Evolutionary conservation across 148 eudicot species (phyloP).

Genomic region (Chenopodium berlandieri): DNA sequence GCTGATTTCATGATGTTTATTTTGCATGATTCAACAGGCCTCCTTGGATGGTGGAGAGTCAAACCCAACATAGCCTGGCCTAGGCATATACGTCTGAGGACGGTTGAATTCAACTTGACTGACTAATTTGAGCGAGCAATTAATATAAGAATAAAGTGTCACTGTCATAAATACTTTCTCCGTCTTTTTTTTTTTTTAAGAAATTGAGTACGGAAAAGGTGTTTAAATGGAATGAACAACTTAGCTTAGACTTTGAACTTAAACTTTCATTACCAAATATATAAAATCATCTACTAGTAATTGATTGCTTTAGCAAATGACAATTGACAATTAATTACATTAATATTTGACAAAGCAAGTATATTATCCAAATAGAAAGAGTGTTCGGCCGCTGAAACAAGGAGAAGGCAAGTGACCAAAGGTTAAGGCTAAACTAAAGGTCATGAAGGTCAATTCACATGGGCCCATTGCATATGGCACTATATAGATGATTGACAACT

Average conservation of each 20-base stretch:
- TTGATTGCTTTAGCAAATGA: background rate
- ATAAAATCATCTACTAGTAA: background rate
- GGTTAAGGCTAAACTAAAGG: background rate
- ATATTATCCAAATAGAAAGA: background rate
- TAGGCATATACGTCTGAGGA: constrained; percentile 65
- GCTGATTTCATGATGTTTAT: constrained; percentile 4
- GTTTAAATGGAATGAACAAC: no score
- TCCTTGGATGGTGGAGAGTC: constrained; percentile 97
- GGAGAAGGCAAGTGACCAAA: constrained; percentile 6
- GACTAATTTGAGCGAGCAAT: no score
- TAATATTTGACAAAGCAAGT: background rate
- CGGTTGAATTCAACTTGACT: background rate
- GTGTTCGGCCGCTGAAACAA: background rate
- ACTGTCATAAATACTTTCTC: no score
- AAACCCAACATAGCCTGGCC: constrained; percentile 72
- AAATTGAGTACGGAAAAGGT: no score
- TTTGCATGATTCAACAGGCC: constrained; percentile 45
- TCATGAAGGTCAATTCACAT: constrained; percentile 2
- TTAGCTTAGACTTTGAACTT: no score
- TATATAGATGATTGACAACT: constrained; percentile 9
- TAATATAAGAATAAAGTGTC: no score
- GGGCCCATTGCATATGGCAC: constrained; percentile 16
- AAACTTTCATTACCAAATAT: no score
- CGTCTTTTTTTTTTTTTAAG: no score
- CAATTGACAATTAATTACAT: background rate